Base-by-base conservation (phyloP, 169 alveolate genomes). In the Prorocentrum cordatum region DNA sequence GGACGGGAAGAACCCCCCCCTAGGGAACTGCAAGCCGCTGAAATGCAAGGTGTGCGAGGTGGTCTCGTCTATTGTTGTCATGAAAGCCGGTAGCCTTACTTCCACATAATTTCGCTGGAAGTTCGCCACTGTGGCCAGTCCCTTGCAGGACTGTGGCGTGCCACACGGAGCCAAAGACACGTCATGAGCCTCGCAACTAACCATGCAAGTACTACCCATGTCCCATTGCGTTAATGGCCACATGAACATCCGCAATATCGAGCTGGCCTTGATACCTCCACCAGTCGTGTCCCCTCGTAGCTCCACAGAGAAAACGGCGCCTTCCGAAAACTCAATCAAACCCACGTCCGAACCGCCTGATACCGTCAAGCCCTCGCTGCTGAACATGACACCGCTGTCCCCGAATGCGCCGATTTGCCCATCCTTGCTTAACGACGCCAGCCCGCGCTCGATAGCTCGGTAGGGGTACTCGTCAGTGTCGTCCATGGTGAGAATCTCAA, bases 381-480 rank as follows among this genome's bases (percentile, higher is more conserved):
- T 31, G 35, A 31, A 58, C 35, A 31, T 4, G 35, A 35, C 35
- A 6, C n/a, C 2, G 68, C 35, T 24, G 33, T n/a, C 20, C 29
- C 67, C 32, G 6, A 66, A 42, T 27, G 83, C 38, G 6, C 27
- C 42, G 29, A 64, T 4, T 35, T 58, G 35, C 68, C 35, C 35
- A 4, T 14, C 24, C 67, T 50, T 31, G 24, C 47, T 26, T 66
- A 71, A 32, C 29, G 33, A n/a, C 26, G 67, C 83, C 59, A 33
- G 47, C 9, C 83, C 83, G 32, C 54, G 54, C 45, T 71, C 83
- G 47, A 71, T 50, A 2, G 83, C 83, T 45, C 32, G 29, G 42
- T 71, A 71, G 20, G 83, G 83, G 45, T 71, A 9, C 32, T 26
- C 29, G 27, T 24, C 66, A 31, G 20, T 22, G 27, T 71, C 83